Percentiles rank a stretch among this genome's conserved stretches.
phyloP scores from a whole-genome alignment of 1,284 basidiomycete genomes.

The Ceratobasidium sp. region DNA sequence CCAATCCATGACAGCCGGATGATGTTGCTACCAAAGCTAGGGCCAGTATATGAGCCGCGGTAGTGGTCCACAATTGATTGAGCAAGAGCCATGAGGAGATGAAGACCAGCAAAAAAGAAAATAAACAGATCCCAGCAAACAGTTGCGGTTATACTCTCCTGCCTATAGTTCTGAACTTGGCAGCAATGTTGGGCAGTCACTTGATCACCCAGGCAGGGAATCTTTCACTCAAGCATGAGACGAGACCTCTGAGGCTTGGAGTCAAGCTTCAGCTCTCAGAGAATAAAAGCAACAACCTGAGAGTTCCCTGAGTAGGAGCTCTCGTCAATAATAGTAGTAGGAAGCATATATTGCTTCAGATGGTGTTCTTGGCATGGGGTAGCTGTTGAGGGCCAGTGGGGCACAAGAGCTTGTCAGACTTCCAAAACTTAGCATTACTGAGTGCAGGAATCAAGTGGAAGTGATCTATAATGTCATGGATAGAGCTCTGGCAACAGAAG shows the following conservation, averaged over 20 bases:
- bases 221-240: background rate
- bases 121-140: background rate
- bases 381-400: constrained; percentile 13
- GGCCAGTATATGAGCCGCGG: background rate
- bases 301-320: constrained; percentile 16
- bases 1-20: background rate
- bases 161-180: background rate
- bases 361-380: background rate
- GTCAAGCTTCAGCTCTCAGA: background rate
- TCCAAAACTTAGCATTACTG: background rate
- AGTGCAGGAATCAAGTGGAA: constrained; percentile 3
- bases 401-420: background rate
- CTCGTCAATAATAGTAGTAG: constrained; percentile 7
- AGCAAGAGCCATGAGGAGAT: background rate
- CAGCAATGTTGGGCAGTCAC: background rate
- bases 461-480: background rate
- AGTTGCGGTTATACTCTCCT: background rate
- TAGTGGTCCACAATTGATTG: background rate
- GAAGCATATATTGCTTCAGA: constrained; percentile 9
- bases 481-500: background rate
- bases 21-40: background rate
- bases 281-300: constrained; percentile 7
- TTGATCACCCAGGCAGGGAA: constrained; percentile 13
- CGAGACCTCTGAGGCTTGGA: background rate
- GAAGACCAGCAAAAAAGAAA: background rate